A percentile compares a stretch with the other conserved stretches of the same genome.
Conservation (phyloP, 2,329 filamentous ascomycete genomes). For the Aspergillus floridensis region DNA sequence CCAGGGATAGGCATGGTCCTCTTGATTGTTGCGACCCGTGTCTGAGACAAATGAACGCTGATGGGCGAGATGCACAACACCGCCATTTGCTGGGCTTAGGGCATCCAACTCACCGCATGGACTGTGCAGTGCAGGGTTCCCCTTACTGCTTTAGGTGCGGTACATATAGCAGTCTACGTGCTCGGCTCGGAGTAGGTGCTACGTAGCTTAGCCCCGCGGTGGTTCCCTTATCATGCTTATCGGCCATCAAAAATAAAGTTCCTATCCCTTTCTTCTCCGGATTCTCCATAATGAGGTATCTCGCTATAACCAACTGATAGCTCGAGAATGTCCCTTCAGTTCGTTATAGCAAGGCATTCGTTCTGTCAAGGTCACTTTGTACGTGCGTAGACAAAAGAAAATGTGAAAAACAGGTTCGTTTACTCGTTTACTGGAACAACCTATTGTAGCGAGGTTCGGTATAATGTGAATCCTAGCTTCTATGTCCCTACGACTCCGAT, state of each 20-base stretch:
- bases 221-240: slow-evolving; percentile 17
- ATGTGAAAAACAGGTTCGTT: too few relatives aligned
- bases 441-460: too few relatives aligned
- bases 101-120: slow-evolving; percentile 14
- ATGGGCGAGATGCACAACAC: slow-evolving; percentile 16
- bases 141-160: neutral
- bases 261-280: slow-evolving; percentile 13
- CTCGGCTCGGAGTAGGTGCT: neutral
- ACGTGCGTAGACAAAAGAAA: too few relatives aligned
- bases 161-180: neutral
- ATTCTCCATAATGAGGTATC: neutral
- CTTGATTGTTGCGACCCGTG: slow-evolving; percentile 4
- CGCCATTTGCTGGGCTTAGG: slow-evolving; percentile 14
- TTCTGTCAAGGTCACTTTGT: too few relatives aligned
- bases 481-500: too few relatives aligned
- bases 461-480: too few relatives aligned
- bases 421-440: too few relatives aligned
- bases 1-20: slow-evolving; percentile 5
- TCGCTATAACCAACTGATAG: too few relatives aligned
- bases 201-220: neutral
- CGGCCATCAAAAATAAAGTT: slow-evolving; percentile 1
- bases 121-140: neutral
- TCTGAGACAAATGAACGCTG: slow-evolving; percentile 20
- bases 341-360: too few relatives aligned
- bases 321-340: too few relatives aligned